Evolutionary conservation across 2,329 filamentous ascomycete genomes (phyloP).

Genomic region (Pestalotiopsis sp.): DNA sequence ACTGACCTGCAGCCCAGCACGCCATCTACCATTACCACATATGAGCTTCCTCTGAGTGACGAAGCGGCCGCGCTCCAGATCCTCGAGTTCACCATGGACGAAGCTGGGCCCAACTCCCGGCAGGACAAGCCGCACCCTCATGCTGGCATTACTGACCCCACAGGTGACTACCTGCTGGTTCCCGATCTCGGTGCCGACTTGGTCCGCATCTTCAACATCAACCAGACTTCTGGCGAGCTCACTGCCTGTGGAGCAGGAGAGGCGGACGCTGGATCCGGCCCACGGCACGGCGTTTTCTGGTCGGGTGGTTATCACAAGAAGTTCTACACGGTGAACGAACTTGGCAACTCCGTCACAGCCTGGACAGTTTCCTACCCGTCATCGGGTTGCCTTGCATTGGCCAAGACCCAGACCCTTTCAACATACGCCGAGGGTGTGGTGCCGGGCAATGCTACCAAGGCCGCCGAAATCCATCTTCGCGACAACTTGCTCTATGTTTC

Average conservation of each 20-base stretch:
- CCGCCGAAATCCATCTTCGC: conserved; percentile 55
- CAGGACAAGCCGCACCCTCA: conserved; percentile 60
- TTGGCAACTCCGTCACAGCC: conserved; percentile 50
- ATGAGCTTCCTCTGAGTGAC: conserved; percentile 39
- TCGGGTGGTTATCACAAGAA: conserved; percentile 28
- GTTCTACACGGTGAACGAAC: conserved; percentile 49
- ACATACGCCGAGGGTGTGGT: conserved; percentile 47
- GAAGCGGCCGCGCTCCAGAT: conserved; percentile 35
- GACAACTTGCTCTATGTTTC: conserved; percentile 34
- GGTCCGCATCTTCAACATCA: conserved; percentile 55
- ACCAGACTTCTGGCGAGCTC: conserved; percentile 44
- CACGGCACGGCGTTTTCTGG: conserved; percentile 55
- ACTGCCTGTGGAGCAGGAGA: conserved; percentile 45
- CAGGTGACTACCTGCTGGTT: conserved; percentile 49
- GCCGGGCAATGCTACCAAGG: conserved; percentile 49
- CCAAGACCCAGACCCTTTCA: conserved; percentile 45
- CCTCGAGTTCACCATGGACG: conserved; percentile 42
- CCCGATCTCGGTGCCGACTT: conserved; percentile 58
- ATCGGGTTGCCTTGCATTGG: conserved; percentile 47
- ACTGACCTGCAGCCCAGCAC: conserved; percentile 31
- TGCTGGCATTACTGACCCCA: conserved; percentile 50
- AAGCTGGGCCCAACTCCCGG: conserved; percentile 47
- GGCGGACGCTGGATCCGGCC: conserved; percentile 49
- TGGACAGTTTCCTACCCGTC: conserved; percentile 49
- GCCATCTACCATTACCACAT: conserved; percentile 45